phyloP scores from a whole-genome alignment of 371 early-diverging fungal genomes.

The Mortierella sp. region DNA sequence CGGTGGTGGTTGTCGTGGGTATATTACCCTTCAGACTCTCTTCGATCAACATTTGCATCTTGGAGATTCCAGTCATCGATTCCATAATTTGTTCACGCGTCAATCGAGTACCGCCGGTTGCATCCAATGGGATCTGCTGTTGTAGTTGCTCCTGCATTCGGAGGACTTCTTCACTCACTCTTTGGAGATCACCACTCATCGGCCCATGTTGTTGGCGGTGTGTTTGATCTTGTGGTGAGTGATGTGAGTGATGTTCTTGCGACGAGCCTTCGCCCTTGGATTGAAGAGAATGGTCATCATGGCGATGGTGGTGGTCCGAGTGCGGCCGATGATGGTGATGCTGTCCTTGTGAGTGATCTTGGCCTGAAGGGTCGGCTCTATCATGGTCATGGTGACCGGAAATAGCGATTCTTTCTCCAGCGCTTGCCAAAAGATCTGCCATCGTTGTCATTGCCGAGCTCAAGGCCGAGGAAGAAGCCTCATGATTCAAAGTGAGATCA shows the following conservation, averaged over 20 bases:
- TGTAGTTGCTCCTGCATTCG: constrained; percentile 43
- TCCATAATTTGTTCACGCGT: constrained; percentile 39
- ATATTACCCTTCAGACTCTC: constrained; percentile 22
- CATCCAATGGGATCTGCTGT: constrained; percentile 33
- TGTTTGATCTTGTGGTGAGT: neutral
- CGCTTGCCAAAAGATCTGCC: constrained; percentile 28
- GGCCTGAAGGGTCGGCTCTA: too few relatives aligned
- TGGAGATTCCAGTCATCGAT: constrained; percentile 27
- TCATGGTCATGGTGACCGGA: too few relatives aligned
- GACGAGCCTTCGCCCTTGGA: neutral
- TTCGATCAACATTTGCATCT: constrained; percentile 36
- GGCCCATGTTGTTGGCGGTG: neutral
- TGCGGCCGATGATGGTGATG: too few relatives aligned
- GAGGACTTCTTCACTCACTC: constrained; percentile 31
- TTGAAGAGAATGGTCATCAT: too few relatives aligned
- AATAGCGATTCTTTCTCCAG: constrained; percentile 6
- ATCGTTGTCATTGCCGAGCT: constrained; percentile 20
- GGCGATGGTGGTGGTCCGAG: too few relatives aligned
- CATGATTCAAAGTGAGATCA: constrained; percentile 6
- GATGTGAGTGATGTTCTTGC: neutral
- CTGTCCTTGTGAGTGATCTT: too few relatives aligned
- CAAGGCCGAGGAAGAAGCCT: neutral
- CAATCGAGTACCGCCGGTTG: constrained; percentile 12
- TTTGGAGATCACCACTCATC: neutral
- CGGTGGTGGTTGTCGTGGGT: neutral